Base-by-base conservation (phyloP, 1,284 basidiomycete genomes). In the Laetiporus sulphureus region DNA sequence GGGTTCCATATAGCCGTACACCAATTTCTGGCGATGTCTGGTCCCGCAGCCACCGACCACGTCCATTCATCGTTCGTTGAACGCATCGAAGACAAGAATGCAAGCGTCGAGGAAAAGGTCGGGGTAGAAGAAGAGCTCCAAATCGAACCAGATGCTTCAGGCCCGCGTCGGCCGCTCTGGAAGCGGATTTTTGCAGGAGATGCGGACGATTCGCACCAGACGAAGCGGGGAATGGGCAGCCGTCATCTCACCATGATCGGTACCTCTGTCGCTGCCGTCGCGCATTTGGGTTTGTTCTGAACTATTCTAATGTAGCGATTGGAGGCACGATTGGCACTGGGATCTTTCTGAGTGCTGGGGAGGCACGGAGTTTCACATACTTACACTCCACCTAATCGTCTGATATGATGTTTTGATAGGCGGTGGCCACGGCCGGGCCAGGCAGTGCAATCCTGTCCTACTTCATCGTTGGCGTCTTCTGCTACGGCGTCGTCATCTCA, bases 311-410 rank as follows among this genome's bases (percentile, higher is more conserved):
- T 36, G 25, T 40, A 69, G 67, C 68, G 12, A 46, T 57, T 62
- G 73, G 71, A 45, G 71, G 72, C 8, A 71, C 68, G 46, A 73
- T 74, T 27, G 72, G 72, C 45, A 73, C 71, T 42, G 72, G 72
- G 56, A 65, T 75, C 21, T 75, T 75, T 55, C 70, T 76, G 39
- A 73, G 72, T 47, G 72, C 72, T 20, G 73, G 73, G n/a, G n/a
- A n/a, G n/a, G n/a, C n/a, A n/a, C n/a, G n/a, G n/a, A n/a, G n/a
- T n/a, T n/a, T n/a, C n/a, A n/a, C n/a, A 18, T 66, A 64, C 23
- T 68, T 67, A 32, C 48, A 67, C 51, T 16, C 11, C 7, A 12
- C 21, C 27, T 16, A 16, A 4, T 16, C 13, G 23, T 29, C 24
- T 20, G 10, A 21, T 37, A 16, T 41, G 12, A n/a, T 24, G 13